Base-by-base conservation (phyloP, 257 asterid genomes). In the Solanum clarkiae region DNA sequence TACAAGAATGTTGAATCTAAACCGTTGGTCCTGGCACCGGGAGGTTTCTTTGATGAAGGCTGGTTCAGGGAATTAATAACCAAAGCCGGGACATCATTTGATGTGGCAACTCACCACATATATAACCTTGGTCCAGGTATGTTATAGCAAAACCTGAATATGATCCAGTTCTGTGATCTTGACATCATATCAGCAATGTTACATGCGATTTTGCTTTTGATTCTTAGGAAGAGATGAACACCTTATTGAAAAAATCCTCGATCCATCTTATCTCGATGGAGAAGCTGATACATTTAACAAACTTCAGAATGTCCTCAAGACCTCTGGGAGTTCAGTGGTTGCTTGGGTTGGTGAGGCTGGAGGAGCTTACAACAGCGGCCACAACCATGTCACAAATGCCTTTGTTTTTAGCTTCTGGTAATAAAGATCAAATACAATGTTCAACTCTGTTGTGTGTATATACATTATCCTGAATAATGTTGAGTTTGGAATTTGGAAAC, bases 341-440 rank as follows among this genome's bases (percentile, higher is more conserved):
- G 92, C 95, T 12, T 94, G 98, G 97, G 97, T 94, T 88, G 93
- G 97, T 57, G 98, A 94, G 87, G 86, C 97, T 3, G 98, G 98
- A 84, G 97, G 98, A 15, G 95, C 94, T 12, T 93, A 89, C 82
- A 92, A 89, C 85, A 95, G 98, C 4, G 98, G 98, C 20, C 94
- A 92, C n/a, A 71, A 93, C 62, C 86, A 87, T 44, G 97, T 95
- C 60, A 88, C 98, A 72, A 93, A 95, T 42, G 92, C 97, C 8
- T 95, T 93, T 42, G 95, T 91, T 22, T 92, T 89, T 82, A 90
- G 98, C 81, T 95, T 93, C 89, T 95, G 98, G 98, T 94, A 92
- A 90, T 56, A 40, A 63, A 60, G 22, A 57, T 49, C 71, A 53
- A 36, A 57, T 40, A 24, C 83, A 20, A 47, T 53, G 84, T 56